Conservation (phyloP, 371 early-diverging fungal genomes). For the Nosema bombycis region DNA sequence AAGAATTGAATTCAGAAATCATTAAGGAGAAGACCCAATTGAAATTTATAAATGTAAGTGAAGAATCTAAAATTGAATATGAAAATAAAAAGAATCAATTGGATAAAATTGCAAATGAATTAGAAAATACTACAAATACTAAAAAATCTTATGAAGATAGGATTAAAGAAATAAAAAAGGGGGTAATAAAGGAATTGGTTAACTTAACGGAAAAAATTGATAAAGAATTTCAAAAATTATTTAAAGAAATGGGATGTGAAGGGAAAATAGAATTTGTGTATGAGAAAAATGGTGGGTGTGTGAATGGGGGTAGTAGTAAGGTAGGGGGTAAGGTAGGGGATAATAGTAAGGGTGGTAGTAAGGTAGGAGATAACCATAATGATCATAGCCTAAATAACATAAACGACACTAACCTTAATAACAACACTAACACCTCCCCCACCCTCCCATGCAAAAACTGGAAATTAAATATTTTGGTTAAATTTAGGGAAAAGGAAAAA, state of each 20-base stretch:
- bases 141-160: constrained; percentile 27
- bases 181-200: constrained; percentile 1
- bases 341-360: not conserved
- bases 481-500: constrained; percentile 72
- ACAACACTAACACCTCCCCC: not conserved
- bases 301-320: not conserved
- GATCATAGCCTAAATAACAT: not conserved
- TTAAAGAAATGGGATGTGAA: constrained; percentile 21
- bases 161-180: not conserved
- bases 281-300: not conserved
- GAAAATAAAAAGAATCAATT: constrained; percentile 31
- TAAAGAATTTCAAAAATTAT: constrained; percentile 45
- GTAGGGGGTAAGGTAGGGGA: not conserved
- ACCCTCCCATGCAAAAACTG: constrained; percentile 76
- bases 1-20: constrained; percentile 45
- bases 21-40: constrained; percentile 27
- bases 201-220: constrained; percentile 24
- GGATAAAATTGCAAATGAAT: constrained; percentile 17
- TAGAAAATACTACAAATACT: not conserved
- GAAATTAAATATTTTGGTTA: constrained; percentile 78
- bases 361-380: not conserved
- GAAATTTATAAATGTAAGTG: constrained; percentile 43
- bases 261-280: not conserved
- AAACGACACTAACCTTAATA: not conserved
- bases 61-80: constrained; percentile 30